Conservation (phyloP, 1,139 yeast genomes). For the Saccharomyces hybrid region DNA sequence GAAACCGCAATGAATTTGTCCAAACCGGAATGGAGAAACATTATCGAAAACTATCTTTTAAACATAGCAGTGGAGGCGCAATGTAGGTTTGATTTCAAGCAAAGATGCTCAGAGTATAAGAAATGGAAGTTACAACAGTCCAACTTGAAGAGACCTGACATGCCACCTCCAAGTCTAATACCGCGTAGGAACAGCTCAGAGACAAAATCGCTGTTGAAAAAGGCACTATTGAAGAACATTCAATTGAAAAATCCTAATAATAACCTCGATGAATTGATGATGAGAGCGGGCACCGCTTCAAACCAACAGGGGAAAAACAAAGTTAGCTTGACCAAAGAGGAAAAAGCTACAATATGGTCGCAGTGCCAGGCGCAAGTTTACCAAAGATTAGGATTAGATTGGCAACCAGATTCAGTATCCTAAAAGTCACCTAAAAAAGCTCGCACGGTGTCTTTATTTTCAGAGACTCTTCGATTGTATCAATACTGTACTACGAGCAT, state of each 20-base stretch:
- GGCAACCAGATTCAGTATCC: slow-evolving; percentile 43
- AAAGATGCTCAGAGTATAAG: too few species aligned
- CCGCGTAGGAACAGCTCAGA: slow-evolving; percentile 3
- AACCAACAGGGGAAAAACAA: slow-evolving; percentile 11
- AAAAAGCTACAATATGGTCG: slow-evolving; percentile 51
- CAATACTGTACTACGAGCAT: not conserved
- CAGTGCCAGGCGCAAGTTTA: slow-evolving; percentile 27
- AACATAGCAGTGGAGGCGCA: too few species aligned
- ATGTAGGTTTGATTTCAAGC: too few species aligned
- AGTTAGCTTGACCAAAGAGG: slow-evolving; percentile 40
- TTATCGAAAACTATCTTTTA: too few species aligned
- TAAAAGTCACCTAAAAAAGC: not conserved
- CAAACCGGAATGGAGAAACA: too few species aligned
- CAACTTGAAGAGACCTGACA: too few species aligned
- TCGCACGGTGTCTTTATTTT: not conserved
- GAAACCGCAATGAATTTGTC: too few species aligned
- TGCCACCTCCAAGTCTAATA: too few species aligned
- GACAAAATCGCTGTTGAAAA: slow-evolving; percentile 16
- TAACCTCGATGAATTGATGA: not conserved
- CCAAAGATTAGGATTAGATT: slow-evolving; percentile 46
- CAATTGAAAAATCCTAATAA: slow-evolving; percentile 12
- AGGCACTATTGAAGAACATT: slow-evolving; percentile 24
- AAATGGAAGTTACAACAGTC: too few species aligned
- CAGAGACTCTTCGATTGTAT: not conserved
- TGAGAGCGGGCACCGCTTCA: slow-evolving; percentile 2